Evolutionary conservation across 148 eudicot species (phyloP).

Genomic region (Vaccinium myrtillus): DNA sequence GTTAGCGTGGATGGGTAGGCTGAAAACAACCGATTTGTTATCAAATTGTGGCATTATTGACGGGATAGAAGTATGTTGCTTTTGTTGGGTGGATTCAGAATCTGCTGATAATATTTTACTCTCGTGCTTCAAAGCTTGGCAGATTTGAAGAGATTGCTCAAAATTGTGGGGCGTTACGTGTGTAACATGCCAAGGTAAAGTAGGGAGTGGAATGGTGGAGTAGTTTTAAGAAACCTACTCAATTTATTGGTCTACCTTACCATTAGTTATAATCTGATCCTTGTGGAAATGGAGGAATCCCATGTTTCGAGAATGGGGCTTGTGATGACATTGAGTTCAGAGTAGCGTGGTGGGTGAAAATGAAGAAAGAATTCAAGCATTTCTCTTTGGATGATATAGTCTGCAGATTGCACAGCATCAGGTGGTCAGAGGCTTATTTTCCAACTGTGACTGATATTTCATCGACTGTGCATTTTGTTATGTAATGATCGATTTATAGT

Average conservation of each 20-base stretch:
- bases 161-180: not conserved
- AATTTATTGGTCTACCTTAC: not conserved
- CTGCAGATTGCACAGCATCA: not conserved
- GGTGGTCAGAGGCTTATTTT: not conserved
- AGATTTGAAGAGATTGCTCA: not conserved
- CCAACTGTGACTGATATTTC: not conserved
- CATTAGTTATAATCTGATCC: not conserved
- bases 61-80: not conserved
- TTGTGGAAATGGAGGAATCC: not conserved
- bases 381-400: not conserved
- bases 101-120: not conserved
- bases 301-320: not conserved
- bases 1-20: too few relatives aligned
- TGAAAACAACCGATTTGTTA: too few relatives aligned
- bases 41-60: not conserved
- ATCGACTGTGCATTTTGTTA: not conserved
- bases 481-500: not conserved
- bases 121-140: not conserved
- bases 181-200: not conserved
- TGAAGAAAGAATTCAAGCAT: not conserved
- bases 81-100: not conserved
- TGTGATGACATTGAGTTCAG: not conserved
- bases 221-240: not conserved
- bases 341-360: not conserved
- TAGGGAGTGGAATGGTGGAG: not conserved